Percentiles rank a stretch among this genome's conserved stretches.
Conservation (phyloP, 2,329 filamentous ascomycete species). For the Microcyclosporella mali region DNA sequence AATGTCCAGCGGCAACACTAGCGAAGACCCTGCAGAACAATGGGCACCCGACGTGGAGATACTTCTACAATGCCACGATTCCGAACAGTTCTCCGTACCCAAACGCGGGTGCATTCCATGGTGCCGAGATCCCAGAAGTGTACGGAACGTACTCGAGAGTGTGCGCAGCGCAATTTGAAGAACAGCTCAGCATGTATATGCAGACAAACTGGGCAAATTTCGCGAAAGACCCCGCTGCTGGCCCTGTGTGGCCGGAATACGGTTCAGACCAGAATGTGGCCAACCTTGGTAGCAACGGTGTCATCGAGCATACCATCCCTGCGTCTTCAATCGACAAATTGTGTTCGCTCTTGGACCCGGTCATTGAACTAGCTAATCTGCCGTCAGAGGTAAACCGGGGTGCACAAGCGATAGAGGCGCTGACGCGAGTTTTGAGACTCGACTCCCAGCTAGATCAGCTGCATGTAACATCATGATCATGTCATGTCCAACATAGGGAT, state of each 20-base stretch:
- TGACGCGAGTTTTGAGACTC: too few relatives aligned
- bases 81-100: conserved; percentile 23
- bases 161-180: conserved; percentile 3
- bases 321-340: not conserved
- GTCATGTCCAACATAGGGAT: too few relatives aligned
- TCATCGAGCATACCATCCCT: not conserved
- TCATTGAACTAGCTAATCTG: too few relatives aligned
- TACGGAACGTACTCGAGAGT: conserved; percentile 26
- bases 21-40: not conserved
- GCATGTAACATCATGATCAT: too few relatives aligned
- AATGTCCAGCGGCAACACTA: conserved; percentile 13
- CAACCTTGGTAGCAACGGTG: not conserved
- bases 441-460: too few relatives aligned
- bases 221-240: conserved; percentile 26
- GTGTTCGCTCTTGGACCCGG: not conserved
- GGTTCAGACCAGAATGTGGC: not conserved
- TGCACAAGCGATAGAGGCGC: too few relatives aligned
- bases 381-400: too few relatives aligned
- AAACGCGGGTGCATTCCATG: conserved; percentile 16
- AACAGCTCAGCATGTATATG: conserved; percentile 18
- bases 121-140: conserved; percentile 28
- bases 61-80: conserved; percentile 32
- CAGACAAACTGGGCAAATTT: conserved; percentile 28
- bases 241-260: conserved; percentile 5
- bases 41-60: conserved; percentile 31